Evolutionary conservation across 345 rosid genomes (phyloP).

Genomic region (Eucalyptus pauciflora): DNA sequence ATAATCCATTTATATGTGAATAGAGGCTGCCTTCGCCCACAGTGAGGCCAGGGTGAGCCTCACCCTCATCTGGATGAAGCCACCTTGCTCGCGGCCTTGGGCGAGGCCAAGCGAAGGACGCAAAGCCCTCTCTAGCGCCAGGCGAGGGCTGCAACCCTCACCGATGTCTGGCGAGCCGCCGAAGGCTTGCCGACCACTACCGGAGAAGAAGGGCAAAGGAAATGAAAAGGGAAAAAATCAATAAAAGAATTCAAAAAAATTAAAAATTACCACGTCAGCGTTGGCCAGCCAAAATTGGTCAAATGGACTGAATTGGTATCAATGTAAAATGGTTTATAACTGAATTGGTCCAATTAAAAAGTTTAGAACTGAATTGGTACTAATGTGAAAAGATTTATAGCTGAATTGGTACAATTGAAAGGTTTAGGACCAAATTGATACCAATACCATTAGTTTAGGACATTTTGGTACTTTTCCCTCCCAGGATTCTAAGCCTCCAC

Average conservation of each 20-base stretch:
- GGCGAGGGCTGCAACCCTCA: accelerated
- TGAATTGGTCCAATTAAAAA: no score
- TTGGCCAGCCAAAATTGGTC: accelerated
- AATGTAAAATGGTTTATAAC: accelerated
- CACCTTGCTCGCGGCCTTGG: accelerated
- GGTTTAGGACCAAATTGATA: no score
- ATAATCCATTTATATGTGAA: no score
- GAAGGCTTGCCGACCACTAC: accelerated
- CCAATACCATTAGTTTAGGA: no score
- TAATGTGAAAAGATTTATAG: no score
- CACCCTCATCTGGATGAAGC: accelerated
- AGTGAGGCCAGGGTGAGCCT: accelerated
- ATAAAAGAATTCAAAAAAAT: accelerated
- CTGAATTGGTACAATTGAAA: no score
- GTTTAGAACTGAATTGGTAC: no score
- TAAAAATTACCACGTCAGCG: accelerated
- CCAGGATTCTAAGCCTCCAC: not conserved
- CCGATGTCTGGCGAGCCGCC: accelerated
- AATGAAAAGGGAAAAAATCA: no score
- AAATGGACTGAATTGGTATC: accelerated
- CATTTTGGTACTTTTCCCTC: no score
- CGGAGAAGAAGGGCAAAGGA: no score
- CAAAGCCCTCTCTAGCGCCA: accelerated
- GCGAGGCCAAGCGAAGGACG: accelerated
- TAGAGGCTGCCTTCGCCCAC: accelerated